Base-by-base conservation (phyloP, 257 asterid genomes). In the Solanum chiquidenum region DNA sequence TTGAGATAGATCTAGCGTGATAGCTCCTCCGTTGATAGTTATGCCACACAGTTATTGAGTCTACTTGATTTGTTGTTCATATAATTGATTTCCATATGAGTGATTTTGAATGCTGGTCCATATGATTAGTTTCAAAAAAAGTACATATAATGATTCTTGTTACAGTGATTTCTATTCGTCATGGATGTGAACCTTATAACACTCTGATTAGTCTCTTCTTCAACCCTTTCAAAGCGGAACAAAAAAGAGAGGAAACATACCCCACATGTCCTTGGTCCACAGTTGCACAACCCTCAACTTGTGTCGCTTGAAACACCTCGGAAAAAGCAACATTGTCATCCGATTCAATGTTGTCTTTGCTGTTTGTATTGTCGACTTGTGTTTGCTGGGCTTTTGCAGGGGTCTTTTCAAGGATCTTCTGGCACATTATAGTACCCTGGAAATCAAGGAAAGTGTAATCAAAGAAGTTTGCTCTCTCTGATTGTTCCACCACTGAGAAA, bases 371-470 rank as follows among this genome's bases (percentile, higher is more conserved):
- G 83, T 83, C 88, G 62, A 83, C 46, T 64, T 86, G 80, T 27
- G 87, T 91, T 77, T 87, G 89, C 77, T 37, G 88, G 83, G 88
- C 38, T 92, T 86, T 98, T 94, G 92, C 90, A 90, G 29, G 88
- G 86, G 49, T 55, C 55, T 12, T 72, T 29, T 62, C 88, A 46
- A 97, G 85, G 85, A 89, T 72, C 88, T 95, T 97, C 86, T 95
- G 96, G 94, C 99, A 97, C 93, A 95, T 77, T 44, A 88, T 71
- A 7, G 98, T 94, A 66, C 95, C 98, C 90, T 91, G 98, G 93
- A 97, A 95, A 92, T 93, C 92, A 29, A 97, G 95, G 87, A 97
- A 95, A 83, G 94, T 92, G 86, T 83, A 91, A 49, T 86, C 92
- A 29, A 91, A 91, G 88, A 94, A 93, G 79, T 91, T 90, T 76